Conservation (phyloP, 2,329 filamentous ascomycete genomes). For the Pestalotiopsis sp. region DNA sequence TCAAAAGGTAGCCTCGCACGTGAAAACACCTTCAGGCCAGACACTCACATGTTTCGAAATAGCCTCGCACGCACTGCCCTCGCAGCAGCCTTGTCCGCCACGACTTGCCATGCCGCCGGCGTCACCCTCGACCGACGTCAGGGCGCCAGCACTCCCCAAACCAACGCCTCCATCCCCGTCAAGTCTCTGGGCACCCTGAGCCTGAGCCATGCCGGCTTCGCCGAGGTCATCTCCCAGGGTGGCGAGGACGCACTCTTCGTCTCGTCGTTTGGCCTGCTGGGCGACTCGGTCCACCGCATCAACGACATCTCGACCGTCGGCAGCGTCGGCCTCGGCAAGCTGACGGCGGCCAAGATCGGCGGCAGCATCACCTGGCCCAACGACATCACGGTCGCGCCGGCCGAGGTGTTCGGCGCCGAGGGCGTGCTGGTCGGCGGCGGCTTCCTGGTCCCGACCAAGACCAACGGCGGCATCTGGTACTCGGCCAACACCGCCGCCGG, state of each 20-base stretch:
- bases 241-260: background rate
- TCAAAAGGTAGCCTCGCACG: background rate
- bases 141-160: background rate
- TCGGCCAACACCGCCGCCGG: background rate
- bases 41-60: background rate
- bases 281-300: slow-evolving; percentile 6
- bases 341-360: background rate
- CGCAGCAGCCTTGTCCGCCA: background rate
- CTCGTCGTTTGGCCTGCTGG: background rate
- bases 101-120: background rate
- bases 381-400: background rate
- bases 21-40: background rate
- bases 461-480: slow-evolving; percentile 2
- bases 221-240: slow-evolving; percentile 6
- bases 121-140: background rate
- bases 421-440: slow-evolving; percentile 1
- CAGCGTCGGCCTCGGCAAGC: background rate
- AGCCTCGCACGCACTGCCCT: background rate
- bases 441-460: slow-evolving; percentile 5
- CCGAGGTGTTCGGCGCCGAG: background rate
- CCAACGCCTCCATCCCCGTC: background rate
- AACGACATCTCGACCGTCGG: slow-evolving; percentile 2
- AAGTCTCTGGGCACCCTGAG: background rate
- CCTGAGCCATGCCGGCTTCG: slow-evolving; percentile 1
- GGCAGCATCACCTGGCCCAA: slow-evolving; percentile 4